These are phyloP conservation scores for Syncephalastrum contaminatum DNA, from an alignment of 371 early-diverging fungal genomes.

Conservation along the genomic window DNA sequence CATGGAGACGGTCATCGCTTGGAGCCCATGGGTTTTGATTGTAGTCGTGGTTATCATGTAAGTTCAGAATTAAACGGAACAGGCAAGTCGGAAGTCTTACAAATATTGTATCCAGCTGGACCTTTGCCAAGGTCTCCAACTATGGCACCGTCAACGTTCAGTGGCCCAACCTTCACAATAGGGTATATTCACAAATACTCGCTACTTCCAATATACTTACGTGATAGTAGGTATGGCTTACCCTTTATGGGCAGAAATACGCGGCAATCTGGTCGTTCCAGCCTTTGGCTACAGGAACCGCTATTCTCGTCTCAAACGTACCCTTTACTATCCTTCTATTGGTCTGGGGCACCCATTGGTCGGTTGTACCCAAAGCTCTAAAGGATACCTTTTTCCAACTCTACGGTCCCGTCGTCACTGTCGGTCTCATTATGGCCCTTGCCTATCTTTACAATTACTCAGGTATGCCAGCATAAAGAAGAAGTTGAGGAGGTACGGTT, in stretches of 20 bases:
- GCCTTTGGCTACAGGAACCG: constrained; percentile 46
- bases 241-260: constrained; percentile 35
- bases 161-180: constrained; percentile 38
- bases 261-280: constrained; percentile 45
- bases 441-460: constrained; percentile 46
- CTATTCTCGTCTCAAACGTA: constrained; percentile 30
- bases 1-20: constrained; percentile 28
- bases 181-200: not conserved
- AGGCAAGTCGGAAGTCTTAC: no score
- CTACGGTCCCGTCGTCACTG: constrained; percentile 35
- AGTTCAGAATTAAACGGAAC: no score
- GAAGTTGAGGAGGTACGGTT: no score
- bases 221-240: constrained; percentile 26
- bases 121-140: constrained; percentile 28
- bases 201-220: no score
- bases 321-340: constrained; percentile 30
- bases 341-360: constrained; percentile 26
- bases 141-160: constrained; percentile 25
- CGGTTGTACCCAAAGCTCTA: constrained; percentile 25
- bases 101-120: constrained; percentile 13
- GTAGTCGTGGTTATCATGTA: constrained; percentile 39
- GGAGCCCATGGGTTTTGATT: constrained; percentile 45
- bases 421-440: constrained; percentile 43
- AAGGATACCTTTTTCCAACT: constrained; percentile 25
- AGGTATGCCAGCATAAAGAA: constrained; percentile 8